Conservation (phyloP, 1,139 yeast species). For the Taphrina communis region DNA sequence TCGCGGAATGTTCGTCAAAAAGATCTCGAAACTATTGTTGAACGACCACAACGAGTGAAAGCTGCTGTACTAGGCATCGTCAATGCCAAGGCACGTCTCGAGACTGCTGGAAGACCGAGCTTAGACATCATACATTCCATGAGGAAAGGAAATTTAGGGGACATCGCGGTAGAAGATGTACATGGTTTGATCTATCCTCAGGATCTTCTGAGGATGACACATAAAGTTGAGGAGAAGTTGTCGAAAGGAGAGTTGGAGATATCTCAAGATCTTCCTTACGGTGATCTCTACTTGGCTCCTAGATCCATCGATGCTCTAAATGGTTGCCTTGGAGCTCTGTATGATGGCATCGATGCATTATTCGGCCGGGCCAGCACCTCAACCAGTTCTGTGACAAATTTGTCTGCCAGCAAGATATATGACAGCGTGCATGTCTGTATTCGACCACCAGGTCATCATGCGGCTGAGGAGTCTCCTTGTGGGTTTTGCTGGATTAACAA, state of each 20-base stretch:
- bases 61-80: constrained; percentile 81
- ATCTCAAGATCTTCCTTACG: constrained; percentile 81
- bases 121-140: constrained; percentile 28
- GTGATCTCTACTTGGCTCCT: constrained; percentile 77
- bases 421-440: constrained; percentile 49
- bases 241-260: constrained; percentile 68
- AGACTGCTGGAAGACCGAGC: constrained; percentile 51
- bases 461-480: constrained; percentile 81
- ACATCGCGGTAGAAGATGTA: constrained; percentile 66
- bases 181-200: constrained; percentile 80
- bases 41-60: constrained; percentile 78
- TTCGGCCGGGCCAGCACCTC: constrained; percentile 48
- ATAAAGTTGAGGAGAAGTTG: constrained; percentile 64
- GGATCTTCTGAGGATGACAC: constrained; percentile 64
- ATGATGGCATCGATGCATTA: constrained; percentile 69
- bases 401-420: not conserved
- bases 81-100: constrained; percentile 59
- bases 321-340: constrained; percentile 81
- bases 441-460: constrained; percentile 89
- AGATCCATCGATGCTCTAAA: constrained; percentile 73
- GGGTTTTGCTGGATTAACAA: constrained; percentile 88
- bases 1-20: constrained; percentile 71
- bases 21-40: constrained; percentile 74
- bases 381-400: not conserved
- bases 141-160: constrained; percentile 33